Evolutionary conservation across 2,329 filamentous ascomycete species (phyloP), one percentile per base, ranked within the genome.

Genomic region (Colletotrichum siamense): DNA sequence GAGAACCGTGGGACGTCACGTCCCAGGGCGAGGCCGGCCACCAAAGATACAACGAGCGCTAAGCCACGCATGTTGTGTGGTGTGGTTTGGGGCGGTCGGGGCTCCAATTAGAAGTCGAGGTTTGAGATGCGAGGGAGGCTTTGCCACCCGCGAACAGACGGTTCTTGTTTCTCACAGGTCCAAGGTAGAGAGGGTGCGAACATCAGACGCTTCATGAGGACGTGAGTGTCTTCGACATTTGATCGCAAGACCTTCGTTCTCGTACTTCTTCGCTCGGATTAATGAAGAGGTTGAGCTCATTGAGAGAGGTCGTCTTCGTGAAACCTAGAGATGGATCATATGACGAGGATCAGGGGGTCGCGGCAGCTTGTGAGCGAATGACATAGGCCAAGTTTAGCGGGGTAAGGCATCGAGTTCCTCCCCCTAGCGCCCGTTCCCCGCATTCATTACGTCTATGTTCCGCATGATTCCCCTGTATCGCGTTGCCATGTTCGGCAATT

Each of bases 351-450:
- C 32, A 44, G 26, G 71, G 66, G 61, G 49, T 24, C 10, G 18
- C 26, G 26, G 16, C 24, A 49, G 32, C 15, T 28, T 30, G n/a
- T 36, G 7, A 62, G n/a, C 73, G 55, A 73, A 68, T 76, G 63
- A 76, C 73, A 73, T 68, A 22, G 63, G 73, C 73, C 73, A 76
- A 76, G 69, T 64, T 8, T 28, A 64, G 69, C 69, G 69, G 69
- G 73, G 69, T 57, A 73, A 55, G 12, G 24, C 55, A 3, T 32
- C 15, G 39, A 44, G 57, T 22, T 36, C 26, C 4, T 71, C 30
- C 39, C 24, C 32, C 22, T 68, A 76, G 39, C 57, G 73, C 32
- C 63, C 39, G 70, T 73, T 69, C 69, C 69, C 73, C 73, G 69
- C 73, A 76, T 55, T 22, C 32, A 63, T 62, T 49, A 59, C 73